These are phyloP conservation scores for Mycena albidolilacea DNA, from an alignment of 768 basidiomycete genomes.

Conservation along the genomic window DNA sequence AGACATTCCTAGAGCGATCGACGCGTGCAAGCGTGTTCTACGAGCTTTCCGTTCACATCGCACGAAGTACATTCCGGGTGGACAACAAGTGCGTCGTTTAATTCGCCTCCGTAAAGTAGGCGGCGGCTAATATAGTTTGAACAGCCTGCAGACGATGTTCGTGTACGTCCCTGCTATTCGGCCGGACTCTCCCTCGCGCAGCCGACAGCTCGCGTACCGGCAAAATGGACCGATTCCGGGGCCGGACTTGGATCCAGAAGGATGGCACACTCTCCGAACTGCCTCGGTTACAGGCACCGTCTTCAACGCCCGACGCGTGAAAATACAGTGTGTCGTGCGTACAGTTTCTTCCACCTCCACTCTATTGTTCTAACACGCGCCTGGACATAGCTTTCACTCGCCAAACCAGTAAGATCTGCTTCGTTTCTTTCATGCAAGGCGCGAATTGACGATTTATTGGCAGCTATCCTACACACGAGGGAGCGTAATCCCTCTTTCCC, in stretches of 20 bases:
- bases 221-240: conserved; percentile 47
- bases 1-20: conserved; percentile 53
- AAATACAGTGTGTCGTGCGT: conserved; percentile 49
- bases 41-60: conserved; percentile 53
- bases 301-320: conserved; percentile 42
- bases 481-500: conserved; percentile 36
- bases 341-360: neutral
- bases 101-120: neutral
- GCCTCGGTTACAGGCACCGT: conserved; percentile 42
- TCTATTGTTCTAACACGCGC: neutral
- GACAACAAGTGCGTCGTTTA: conserved; percentile 56
- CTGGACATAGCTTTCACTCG: conserved; percentile 49
- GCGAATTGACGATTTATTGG: neutral
- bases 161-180: conserved; percentile 52
- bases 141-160: conserved; percentile 46
- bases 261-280: conserved; percentile 50
- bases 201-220: conserved; percentile 53
- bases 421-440: neutral
- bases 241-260: conserved; percentile 52
- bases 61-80: conserved; percentile 54
- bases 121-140: neutral
- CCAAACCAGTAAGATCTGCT: conserved; percentile 50
- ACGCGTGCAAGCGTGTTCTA: conserved; percentile 54
- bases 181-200: conserved; percentile 49
- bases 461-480: conserved; percentile 40